These are phyloP conservation scores for Penicillium tannophilum DNA, from an alignment of 495 filamentous ascomycete genomes.

Conservation along the genomic window DNA sequence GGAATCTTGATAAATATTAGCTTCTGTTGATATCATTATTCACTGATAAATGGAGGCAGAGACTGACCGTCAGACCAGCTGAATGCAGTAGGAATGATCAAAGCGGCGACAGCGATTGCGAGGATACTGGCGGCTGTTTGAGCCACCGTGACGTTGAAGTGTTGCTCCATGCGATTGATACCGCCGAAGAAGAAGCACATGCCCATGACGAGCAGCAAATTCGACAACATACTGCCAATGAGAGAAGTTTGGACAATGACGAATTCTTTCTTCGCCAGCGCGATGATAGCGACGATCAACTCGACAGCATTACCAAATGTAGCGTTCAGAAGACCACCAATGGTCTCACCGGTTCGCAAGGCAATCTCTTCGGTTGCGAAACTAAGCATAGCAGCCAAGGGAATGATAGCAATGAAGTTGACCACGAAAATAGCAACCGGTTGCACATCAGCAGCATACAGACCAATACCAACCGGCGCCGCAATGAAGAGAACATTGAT, in stretches of 20 bases:
- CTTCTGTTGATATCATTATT: not conserved
- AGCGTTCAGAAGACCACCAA: constrained; percentile 86
- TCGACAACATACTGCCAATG: constrained; percentile 88
- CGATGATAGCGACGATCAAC: constrained; percentile 86
- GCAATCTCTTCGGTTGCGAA: constrained; percentile 60
- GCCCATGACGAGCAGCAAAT: constrained; percentile 86
- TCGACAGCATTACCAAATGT: constrained; percentile 91
- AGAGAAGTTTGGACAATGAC: constrained; percentile 91
- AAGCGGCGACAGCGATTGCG: constrained; percentile 72
- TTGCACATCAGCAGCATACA: constrained; percentile 62
- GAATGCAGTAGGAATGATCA: constrained; percentile 92
- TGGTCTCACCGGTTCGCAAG: constrained; percentile 68
- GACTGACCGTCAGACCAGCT: constrained; percentile 48
- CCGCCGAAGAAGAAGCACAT: constrained; percentile 95
- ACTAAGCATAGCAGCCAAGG: constrained; percentile 57
- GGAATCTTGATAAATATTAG: constrained; percentile 15
- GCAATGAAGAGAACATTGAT: constrained; percentile 82
- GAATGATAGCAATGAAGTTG: constrained; percentile 87
- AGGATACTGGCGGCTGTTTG: constrained; percentile 86
- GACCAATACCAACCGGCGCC: constrained; percentile 73
- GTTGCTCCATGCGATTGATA: constrained; percentile 75
- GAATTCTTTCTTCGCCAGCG: constrained; percentile 69
- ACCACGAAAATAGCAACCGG: constrained; percentile 72
- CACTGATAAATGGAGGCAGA: not conserved
- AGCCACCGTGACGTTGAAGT: constrained; percentile 92